phyloP scores from a whole-genome alignment of 352 stramenopile genomes.

The Proteromonas lacertae region DNA sequence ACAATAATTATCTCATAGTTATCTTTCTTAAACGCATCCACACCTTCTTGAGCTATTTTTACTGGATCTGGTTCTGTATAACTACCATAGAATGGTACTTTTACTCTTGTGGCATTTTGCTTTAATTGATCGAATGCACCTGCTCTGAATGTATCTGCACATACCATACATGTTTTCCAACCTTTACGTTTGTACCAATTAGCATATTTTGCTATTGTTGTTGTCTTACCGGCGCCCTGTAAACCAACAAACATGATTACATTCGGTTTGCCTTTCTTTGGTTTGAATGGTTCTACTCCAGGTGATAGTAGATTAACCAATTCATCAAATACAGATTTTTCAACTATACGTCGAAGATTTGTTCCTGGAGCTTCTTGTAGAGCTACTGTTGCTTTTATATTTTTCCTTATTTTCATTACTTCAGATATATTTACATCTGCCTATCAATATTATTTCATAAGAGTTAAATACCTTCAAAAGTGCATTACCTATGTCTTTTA shows the following conservation, averaged over 20 bases:
- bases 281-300: constrained; percentile 15
- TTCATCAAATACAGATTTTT: constrained; percentile 32
- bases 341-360: constrained; percentile 13
- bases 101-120: constrained; percentile 22
- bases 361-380: constrained; percentile 4
- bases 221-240: constrained; percentile 31
- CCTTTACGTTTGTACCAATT: constrained; percentile 7
- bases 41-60: constrained; percentile 18
- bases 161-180: constrained; percentile 22
- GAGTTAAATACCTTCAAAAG: constrained; percentile 40
- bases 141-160: constrained; percentile 33
- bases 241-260: constrained; percentile 43
- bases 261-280: constrained; percentile 29
- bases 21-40: constrained; percentile 18
- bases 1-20: constrained; percentile 33
- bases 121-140: constrained; percentile 35
- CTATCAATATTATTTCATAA: no score
- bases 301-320: constrained; percentile 21
- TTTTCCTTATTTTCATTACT: constrained; percentile 10
- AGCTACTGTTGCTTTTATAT: constrained; percentile 13
- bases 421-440: no score
- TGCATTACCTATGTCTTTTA: constrained; percentile 18
- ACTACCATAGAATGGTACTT: constrained; percentile 20
- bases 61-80: constrained; percentile 19
- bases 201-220: constrained; percentile 28